Percentiles rank a stretch among this genome's conserved stretches.
Conservation (phyloP, 306 rosid species). For the Nissolia schottii region DNA sequence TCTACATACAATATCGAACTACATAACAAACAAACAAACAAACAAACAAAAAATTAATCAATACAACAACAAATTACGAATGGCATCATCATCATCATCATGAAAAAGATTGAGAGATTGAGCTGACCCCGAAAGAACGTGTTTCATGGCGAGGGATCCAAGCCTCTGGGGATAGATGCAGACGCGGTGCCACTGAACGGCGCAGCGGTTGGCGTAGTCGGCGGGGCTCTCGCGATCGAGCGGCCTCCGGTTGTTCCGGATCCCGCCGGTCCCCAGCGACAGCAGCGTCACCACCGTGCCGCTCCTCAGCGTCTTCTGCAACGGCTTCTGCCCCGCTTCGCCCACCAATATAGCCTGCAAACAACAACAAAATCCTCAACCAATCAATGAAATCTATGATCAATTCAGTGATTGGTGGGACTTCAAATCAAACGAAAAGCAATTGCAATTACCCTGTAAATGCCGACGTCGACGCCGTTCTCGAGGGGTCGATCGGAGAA, state of each 20-base stretch:
- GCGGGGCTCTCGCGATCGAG: slow-evolving; percentile 59
- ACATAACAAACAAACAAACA: slow-evolving; percentile 24
- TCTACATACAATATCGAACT: slow-evolving; percentile 77
- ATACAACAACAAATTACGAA: background rate
- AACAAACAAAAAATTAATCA: background rate
- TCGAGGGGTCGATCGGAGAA: slow-evolving; percentile 52
- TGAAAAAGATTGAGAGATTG: background rate
- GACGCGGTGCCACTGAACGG: slow-evolving; percentile 91
- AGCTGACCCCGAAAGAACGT: slow-evolving; percentile 54
- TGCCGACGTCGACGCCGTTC: slow-evolving; percentile 70
- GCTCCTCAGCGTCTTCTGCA: slow-evolving; percentile 72
- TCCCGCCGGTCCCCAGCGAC: slow-evolving; percentile 85
- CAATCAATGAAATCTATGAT: too few relatives aligned
- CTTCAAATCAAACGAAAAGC: background rate
- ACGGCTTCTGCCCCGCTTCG: slow-evolving; percentile 71
- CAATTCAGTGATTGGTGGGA: background rate
- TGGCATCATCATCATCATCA: background rate
- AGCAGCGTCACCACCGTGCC: slow-evolving; percentile 59
- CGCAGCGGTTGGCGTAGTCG: slow-evolving; percentile 70
- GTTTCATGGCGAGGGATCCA: slow-evolving; percentile 45
- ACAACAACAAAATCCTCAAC: background rate
- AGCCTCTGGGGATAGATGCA: slow-evolving; percentile 58
- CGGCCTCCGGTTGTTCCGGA: slow-evolving; percentile 83
- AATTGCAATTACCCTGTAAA: slow-evolving; percentile 49
- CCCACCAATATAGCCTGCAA: slow-evolving; percentile 84